phyloP scores from a whole-genome alignment of 2,329 filamentous ascomycete species.

The Truncatella angustata region DNA sequence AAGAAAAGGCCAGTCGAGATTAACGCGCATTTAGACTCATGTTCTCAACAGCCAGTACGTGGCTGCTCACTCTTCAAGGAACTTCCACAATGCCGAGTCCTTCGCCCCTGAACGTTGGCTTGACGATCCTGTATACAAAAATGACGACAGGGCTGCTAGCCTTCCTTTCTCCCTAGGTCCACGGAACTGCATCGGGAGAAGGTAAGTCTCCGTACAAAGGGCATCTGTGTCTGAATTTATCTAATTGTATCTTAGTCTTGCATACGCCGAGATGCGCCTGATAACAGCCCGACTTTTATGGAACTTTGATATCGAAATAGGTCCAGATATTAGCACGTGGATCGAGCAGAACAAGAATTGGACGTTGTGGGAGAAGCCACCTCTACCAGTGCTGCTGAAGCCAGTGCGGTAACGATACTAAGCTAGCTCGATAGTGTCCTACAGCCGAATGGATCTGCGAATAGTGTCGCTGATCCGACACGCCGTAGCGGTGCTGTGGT shows the following conservation, averaged over 20 bases:
- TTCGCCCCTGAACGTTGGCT: not conserved
- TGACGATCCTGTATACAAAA: not conserved
- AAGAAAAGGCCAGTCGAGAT: not conserved
- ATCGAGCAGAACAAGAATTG: not conserved
- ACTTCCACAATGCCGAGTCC: not conserved
- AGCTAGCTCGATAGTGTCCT: too few relatives aligned
- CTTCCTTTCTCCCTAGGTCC: not conserved
- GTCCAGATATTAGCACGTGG: not conserved
- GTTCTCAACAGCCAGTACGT: not conserved
- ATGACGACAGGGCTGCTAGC: not conserved
- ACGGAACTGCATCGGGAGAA: not conserved
- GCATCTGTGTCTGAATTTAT: not conserved
- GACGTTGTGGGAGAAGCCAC: not conserved
- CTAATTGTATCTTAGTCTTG: not conserved
- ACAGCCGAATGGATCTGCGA: too few relatives aligned
- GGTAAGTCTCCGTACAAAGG: not conserved
- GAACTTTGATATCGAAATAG: conserved; percentile 10
- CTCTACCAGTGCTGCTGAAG: too few relatives aligned
- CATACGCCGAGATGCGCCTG: conserved; percentile 1
- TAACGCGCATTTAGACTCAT: not conserved
- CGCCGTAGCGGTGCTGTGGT: too few relatives aligned
- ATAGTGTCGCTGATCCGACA: too few relatives aligned
- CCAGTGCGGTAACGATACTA: too few relatives aligned
- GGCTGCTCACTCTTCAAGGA: not conserved
- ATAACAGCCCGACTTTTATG: not conserved